A percentile compares a stretch with the other conserved stretches of the same genome.
Conservation (phyloP, 495 filamentous ascomycete genomes). For the Apiosordaria backusii region DNA sequence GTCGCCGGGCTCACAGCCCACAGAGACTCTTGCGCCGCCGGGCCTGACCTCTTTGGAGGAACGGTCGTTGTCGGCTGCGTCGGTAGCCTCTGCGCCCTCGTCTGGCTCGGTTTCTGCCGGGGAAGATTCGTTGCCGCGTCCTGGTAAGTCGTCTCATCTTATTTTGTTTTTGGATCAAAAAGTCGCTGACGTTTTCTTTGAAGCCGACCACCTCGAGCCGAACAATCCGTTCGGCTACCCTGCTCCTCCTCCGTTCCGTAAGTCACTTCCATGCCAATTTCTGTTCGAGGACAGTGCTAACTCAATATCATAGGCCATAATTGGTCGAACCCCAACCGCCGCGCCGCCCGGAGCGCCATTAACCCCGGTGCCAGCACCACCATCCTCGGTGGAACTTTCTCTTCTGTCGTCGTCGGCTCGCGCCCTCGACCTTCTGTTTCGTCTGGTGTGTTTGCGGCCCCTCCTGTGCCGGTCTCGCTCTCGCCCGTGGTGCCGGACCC, state of each 20-base stretch:
- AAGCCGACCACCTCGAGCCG: slow-evolving; percentile 16
- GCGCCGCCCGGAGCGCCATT: not conserved
- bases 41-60: not conserved
- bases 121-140: not conserved
- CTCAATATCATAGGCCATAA: not conserved
- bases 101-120: not conserved
- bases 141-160: not conserved
- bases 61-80: not conserved
- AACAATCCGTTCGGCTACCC: slow-evolving; percentile 23
- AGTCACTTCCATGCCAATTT: slow-evolving; percentile 6
- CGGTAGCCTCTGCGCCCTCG: not conserved
- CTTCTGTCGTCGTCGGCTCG: not conserved
- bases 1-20: not conserved
- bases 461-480: not conserved
- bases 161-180: not conserved
- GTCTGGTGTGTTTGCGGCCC: not conserved
- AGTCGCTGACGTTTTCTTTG: not conserved
- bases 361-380: not conserved
- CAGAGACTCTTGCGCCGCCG: not conserved
- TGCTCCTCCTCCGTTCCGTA: slow-evolving; percentile 22
- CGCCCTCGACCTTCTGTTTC: not conserved
- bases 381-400: not conserved
- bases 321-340: slow-evolving; percentile 11
- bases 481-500: not conserved
- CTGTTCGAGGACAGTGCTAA: not conserved